Percentiles rank a stretch among this genome's conserved stretches.
Conservation (phyloP, 208 protist genomes). For the Leishmania tropica region DNA sequence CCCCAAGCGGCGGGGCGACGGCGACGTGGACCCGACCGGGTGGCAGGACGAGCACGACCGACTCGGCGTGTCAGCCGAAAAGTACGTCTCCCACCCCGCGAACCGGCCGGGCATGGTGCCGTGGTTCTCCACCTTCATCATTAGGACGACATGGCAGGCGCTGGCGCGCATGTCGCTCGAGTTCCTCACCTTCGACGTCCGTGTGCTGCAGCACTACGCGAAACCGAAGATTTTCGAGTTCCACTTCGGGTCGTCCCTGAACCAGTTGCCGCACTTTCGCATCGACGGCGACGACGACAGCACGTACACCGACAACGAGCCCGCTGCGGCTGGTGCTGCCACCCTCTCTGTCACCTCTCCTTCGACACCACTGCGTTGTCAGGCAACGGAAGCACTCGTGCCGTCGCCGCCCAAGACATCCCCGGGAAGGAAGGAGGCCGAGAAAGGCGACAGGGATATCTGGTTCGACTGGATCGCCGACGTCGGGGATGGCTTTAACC, state of each 20-base stretch:
- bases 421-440: neutral
- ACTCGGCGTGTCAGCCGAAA: slow-evolving; percentile 1
- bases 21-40: neutral
- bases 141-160: slow-evolving; percentile 66
- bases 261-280: neutral
- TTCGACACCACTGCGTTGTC: neutral
- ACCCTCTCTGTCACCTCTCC: neutral
- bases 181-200: slow-evolving; percentile 85
- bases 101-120: slow-evolving; percentile 82
- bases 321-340: neutral
- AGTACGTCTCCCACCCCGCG: slow-evolving; percentile 40
- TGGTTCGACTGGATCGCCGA: slow-evolving; percentile 91
- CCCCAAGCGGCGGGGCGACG: neutral
- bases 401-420: neutral
- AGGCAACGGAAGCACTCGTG: neutral
- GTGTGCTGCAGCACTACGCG: slow-evolving; percentile 41
- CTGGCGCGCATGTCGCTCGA: slow-evolving; percentile 47
- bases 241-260: slow-evolving; percentile 33
- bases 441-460: slow-evolving; percentile 37
- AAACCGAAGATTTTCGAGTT: slow-evolving; percentile 69
- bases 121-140: slow-evolving; percentile 84
- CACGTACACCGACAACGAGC: neutral
- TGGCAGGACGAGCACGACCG: slow-evolving; percentile 27
- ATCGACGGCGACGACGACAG: neutral
- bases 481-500: slow-evolving; percentile 89